Evolutionary conservation across 2,329 filamentous ascomycete species (phyloP).

Genomic region (Beauveria sp.): DNA sequence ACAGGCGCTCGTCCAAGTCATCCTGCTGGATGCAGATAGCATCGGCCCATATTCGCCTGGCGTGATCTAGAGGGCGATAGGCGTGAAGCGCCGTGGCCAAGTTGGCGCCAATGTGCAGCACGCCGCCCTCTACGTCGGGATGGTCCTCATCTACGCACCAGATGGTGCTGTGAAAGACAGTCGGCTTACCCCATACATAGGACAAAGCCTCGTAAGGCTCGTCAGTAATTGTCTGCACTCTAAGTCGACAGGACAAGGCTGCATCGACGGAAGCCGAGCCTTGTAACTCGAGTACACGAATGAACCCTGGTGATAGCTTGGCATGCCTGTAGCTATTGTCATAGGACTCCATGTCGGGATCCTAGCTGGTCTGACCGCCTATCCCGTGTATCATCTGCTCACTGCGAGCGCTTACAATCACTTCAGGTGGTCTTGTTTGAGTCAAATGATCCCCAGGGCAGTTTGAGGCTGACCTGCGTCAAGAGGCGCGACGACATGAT

Average conservation of each 20-base stretch:
- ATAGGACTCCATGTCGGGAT: background rate
- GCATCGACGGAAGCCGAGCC: background rate
- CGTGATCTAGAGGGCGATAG: background rate
- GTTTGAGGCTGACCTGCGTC: background rate
- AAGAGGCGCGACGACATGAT: background rate
- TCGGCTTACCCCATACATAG: slow-evolving; percentile 11
- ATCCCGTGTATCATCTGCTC: background rate
- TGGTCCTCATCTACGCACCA: background rate
- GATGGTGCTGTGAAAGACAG: background rate
- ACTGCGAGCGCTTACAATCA: background rate
- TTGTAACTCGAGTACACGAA: slow-evolving; percentile 9
- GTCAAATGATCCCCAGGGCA: background rate
- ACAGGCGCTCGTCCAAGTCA: slow-evolving; percentile 11
- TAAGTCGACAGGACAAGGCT: background rate
- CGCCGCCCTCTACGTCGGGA: background rate
- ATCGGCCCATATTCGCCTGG: slow-evolving; percentile 15
- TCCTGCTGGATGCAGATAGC: slow-evolving; percentile 17
- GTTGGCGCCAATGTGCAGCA: slow-evolving; percentile 9
- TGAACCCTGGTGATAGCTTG: background rate
- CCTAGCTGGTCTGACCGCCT: background rate
- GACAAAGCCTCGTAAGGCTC: slow-evolving; percentile 12
- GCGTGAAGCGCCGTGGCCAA: slow-evolving; percentile 8
- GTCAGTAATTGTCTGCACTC: slow-evolving; percentile 1
- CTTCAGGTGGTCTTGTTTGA: background rate
- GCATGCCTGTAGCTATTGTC: background rate